Percentiles rank a stretch among this genome's conserved stretches.
Conservation (phyloP, 2,329 filamentous ascomycete species). For the Boeremia lycopersici region DNA sequence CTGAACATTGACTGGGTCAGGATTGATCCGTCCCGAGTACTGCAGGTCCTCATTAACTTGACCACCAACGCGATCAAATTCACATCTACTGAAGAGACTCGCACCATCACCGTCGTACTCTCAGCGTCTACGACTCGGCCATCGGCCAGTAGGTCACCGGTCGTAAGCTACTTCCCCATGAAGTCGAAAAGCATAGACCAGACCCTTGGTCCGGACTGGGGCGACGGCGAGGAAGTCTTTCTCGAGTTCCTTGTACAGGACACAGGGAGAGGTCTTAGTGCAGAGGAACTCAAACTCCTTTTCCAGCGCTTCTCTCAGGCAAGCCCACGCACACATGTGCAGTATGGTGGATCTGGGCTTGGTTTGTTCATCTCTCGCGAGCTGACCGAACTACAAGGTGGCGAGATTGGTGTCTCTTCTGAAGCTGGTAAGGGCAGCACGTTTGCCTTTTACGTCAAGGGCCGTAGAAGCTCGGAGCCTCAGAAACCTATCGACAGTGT, state of each 20-base stretch:
- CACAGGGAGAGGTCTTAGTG: constrained; percentile 74
- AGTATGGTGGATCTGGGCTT: constrained; percentile 79
- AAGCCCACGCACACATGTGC: constrained; percentile 74
- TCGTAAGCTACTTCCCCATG: constrained; percentile 67
- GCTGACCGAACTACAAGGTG: constrained; percentile 80
- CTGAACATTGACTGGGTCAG: constrained; percentile 70
- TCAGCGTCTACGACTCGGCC: constrained; percentile 65
- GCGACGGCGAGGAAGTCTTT: constrained; percentile 67
- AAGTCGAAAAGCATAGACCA: constrained; percentile 56
- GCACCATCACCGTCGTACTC: constrained; percentile 70
- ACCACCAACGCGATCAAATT: constrained; percentile 85
- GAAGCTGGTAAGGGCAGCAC: constrained; percentile 71
- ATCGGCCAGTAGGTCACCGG: constrained; percentile 47
- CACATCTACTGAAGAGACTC: constrained; percentile 66
- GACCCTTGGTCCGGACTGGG: constrained; percentile 68
- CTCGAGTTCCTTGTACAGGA: constrained; percentile 77
- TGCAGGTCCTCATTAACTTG: constrained; percentile 81
- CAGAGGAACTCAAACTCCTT: constrained; percentile 73
- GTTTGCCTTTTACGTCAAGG: constrained; percentile 78
- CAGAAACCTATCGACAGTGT: constrained; percentile 37
- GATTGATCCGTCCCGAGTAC: constrained; percentile 74
- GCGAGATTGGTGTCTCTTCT: constrained; percentile 76
- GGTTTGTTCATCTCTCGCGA: constrained; percentile 80
- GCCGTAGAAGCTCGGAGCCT: constrained; percentile 60
- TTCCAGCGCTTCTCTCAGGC: constrained; percentile 83